Conservation (phyloP, 148 eudicot genomes). For the Cornus controversa region DNA sequence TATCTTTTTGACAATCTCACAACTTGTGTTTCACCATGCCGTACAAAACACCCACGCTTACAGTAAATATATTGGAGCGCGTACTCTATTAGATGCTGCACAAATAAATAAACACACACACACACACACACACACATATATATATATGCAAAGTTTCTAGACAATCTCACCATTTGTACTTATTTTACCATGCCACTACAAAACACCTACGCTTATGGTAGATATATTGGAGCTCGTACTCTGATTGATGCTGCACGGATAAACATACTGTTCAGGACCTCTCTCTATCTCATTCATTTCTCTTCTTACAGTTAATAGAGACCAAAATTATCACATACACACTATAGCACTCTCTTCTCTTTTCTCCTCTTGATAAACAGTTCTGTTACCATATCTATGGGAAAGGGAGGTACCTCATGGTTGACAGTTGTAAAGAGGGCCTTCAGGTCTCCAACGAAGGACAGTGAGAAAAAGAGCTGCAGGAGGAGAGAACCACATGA, state of each 20-base stretch:
- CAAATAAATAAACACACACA: slow-evolving; percentile 20
- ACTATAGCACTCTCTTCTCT: not conserved
- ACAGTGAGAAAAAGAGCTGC: slow-evolving; percentile 38
- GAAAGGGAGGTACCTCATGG: slow-evolving; percentile 67
- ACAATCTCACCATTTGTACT: not conserved
- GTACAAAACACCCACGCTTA: slow-evolving; percentile 31
- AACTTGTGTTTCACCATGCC: slow-evolving; percentile 3
- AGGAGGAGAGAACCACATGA: slow-evolving; percentile 41
- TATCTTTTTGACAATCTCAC: slow-evolving; percentile 11
- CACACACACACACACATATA: too few relatives aligned
- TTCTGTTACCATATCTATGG: slow-evolving; percentile 32
- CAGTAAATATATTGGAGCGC: slow-evolving; percentile 24
- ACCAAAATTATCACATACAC: not conserved
- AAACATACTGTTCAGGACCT: slow-evolving; percentile 11
- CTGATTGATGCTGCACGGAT: slow-evolving; percentile 24
- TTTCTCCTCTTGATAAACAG: not conserved
- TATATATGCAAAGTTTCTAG: not conserved
- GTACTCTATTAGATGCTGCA: slow-evolving; percentile 25
- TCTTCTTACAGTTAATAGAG: not conserved
- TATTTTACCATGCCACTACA: slow-evolving; percentile 25
- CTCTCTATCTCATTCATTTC: not conserved
- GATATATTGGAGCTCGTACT: slow-evolving; percentile 28
- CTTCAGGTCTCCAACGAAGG: slow-evolving; percentile 66
- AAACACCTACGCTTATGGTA: slow-evolving; percentile 26
- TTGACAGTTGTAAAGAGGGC: slow-evolving; percentile 69